These are phyloP conservation scores for Gnaphalium uliginosum DNA, from an alignment of 129 eudicot genomes.

Conservation along the genomic window DNA sequence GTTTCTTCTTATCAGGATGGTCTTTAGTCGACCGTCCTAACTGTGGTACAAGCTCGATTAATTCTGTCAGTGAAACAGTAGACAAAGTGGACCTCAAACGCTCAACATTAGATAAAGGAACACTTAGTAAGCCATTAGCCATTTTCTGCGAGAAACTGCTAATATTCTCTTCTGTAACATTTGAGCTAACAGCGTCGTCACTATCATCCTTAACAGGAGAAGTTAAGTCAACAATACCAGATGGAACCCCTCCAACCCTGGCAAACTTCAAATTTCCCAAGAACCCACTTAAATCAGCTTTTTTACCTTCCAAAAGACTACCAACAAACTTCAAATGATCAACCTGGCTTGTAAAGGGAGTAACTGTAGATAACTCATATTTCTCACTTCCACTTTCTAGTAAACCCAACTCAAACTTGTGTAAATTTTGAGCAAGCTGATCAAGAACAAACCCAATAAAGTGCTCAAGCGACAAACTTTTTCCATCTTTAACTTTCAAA, in stretches of 20 bases:
- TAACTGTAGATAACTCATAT: slow-evolving; percentile 26
- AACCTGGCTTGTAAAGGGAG: slow-evolving; percentile 33
- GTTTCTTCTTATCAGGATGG: slow-evolving; percentile 89
- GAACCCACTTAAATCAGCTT: slow-evolving; percentile 57
- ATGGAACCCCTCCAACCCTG: slow-evolving; percentile 75
- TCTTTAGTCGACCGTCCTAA: slow-evolving; percentile 71
- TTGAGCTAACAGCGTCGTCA: slow-evolving; percentile 40
- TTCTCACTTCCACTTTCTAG: slow-evolving; percentile 40
- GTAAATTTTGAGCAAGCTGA: slow-evolving; percentile 59
- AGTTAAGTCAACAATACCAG: slow-evolving; percentile 54
- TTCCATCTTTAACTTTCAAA: slow-evolving; percentile 44
- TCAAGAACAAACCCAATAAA: slow-evolving; percentile 53
- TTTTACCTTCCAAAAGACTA: slow-evolving; percentile 58
- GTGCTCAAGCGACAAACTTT: slow-evolving; percentile 45
- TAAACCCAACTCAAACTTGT: slow-evolving; percentile 52
- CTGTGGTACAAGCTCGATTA: slow-evolving; percentile 85
- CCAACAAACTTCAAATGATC: slow-evolving; percentile 63
- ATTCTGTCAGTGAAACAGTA: slow-evolving; percentile 71
- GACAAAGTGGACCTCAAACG: slow-evolving; percentile 74
- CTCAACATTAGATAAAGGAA: slow-evolving; percentile 95
- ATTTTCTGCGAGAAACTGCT: slow-evolving; percentile 54
- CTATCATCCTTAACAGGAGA: slow-evolving; percentile 55
- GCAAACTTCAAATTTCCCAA: slow-evolving; percentile 79
- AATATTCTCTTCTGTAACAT: slow-evolving; percentile 51
- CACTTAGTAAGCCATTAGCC: slow-evolving; percentile 77